phyloP scores from a whole-genome alignment of 2,329 filamentous ascomycete genomes.

The Pseudogymnoascus sp. region DNA sequence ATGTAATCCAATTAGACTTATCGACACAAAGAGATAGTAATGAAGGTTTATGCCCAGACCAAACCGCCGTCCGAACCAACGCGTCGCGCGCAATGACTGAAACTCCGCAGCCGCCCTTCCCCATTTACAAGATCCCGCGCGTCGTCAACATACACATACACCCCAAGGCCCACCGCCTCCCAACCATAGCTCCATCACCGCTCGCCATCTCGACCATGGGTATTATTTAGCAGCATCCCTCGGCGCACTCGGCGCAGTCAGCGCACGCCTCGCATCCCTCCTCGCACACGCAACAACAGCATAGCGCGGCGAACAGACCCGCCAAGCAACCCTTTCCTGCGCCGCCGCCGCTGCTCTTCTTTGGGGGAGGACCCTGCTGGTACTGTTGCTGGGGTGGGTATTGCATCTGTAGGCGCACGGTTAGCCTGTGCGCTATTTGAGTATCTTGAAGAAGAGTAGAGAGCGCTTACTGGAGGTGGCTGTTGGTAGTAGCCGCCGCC shows the following conservation, averaged over 20 bases:
- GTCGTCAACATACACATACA: neutral
- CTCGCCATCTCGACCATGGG: neutral
- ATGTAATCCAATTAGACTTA: neutral
- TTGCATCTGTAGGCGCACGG: conserved; percentile 32
- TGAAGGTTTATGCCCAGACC: neutral
- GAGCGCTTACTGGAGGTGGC: conserved; percentile 13
- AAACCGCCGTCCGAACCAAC: neutral
- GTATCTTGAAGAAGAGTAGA: too few species aligned
- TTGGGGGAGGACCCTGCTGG: conserved; percentile 35
- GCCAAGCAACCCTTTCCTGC: conserved; percentile 36
- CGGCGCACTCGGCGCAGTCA: conserved; percentile 32
- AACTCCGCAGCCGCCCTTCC: neutral
- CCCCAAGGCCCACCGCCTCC: too few species aligned
- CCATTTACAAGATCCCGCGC: neutral
- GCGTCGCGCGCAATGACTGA: neutral
- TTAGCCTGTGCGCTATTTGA: neutral
- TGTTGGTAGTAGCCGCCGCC: conserved; percentile 15
- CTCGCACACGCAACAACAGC: conserved; percentile 44
- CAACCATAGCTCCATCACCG: neutral
- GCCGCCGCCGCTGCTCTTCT: conserved; percentile 28
- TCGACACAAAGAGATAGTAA: neutral
- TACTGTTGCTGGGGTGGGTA: conserved; percentile 37
- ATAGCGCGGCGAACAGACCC: conserved; percentile 39
- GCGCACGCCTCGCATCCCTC: conserved; percentile 42
- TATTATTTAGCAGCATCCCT: conserved; percentile 22